These are phyloP conservation scores for Diaporthe eres DNA, from an alignment of 2,329 filamentous ascomycete genomes.

Conservation along the genomic window DNA sequence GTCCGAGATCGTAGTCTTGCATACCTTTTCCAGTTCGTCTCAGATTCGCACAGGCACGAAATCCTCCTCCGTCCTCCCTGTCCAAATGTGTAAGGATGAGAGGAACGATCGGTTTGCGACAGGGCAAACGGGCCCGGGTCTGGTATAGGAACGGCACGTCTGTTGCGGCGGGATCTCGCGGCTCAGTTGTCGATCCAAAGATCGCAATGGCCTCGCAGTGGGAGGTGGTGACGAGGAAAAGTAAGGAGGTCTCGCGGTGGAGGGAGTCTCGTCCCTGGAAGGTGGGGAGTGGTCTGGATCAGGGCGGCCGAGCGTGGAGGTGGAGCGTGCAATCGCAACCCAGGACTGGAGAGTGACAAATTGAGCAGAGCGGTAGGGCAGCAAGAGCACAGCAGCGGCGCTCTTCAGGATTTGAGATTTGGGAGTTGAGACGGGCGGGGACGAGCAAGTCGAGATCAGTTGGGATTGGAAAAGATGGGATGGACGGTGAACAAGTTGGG, in stretches of 20 bases:
- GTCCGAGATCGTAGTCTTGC: slow-evolving; percentile 7
- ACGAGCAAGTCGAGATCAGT: slow-evolving; percentile 31
- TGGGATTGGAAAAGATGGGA: slow-evolving; percentile 26
- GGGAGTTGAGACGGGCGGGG: slow-evolving; percentile 5
- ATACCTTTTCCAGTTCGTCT: slow-evolving; percentile 32
- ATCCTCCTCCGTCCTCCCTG: not conserved
- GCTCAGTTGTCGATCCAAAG: not conserved
- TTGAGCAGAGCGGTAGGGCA: not conserved
- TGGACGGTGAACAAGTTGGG: slow-evolving; percentile 5
- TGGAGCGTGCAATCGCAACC: slow-evolving; percentile 24
- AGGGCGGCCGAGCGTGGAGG: slow-evolving; percentile 17
- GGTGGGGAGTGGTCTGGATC: slow-evolving; percentile 26
- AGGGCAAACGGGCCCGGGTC: slow-evolving; percentile 7
- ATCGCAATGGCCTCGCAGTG: not conserved
- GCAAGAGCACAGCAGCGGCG: not conserved
- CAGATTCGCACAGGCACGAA: slow-evolving; percentile 6
- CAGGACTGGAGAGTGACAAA: slow-evolving; percentile 17
- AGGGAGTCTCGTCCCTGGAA: slow-evolving; percentile 24
- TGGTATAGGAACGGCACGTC: not conserved
- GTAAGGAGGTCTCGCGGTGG: slow-evolving; percentile 32
- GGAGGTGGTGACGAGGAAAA: slow-evolving; percentile 1
- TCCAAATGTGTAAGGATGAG: not conserved
- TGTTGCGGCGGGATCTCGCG: slow-evolving; percentile 17
- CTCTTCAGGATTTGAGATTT: slow-evolving; percentile 22
- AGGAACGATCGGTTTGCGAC: not conserved